phyloP scores from a whole-genome alignment of 208 protist species.

The Leishmania lainsoni region DNA sequence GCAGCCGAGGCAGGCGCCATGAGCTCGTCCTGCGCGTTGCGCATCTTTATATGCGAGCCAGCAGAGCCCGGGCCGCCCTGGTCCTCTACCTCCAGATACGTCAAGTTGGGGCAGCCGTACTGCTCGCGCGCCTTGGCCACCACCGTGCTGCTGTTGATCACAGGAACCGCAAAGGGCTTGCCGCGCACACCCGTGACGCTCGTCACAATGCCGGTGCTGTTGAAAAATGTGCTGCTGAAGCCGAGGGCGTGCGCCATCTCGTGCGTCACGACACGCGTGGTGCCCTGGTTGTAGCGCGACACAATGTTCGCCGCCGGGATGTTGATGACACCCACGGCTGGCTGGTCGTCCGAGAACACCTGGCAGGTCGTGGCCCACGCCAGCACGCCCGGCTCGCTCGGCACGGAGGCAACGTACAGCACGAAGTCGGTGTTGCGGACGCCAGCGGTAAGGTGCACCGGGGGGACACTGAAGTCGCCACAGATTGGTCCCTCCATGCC shows the following conservation, averaged over 20 bases:
- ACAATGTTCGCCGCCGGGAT: constrained; percentile 39
- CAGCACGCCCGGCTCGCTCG: constrained; percentile 2
- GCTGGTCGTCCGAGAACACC: constrained; percentile 12
- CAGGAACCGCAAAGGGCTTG: constrained; percentile 13
- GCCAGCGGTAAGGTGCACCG: constrained; percentile 35
- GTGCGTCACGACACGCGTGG: constrained; percentile 52
- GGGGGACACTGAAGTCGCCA: constrained; percentile 13
- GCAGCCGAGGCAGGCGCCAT: constrained; percentile 51
- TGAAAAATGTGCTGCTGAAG: constrained; percentile 35
- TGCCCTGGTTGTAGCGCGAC: neutral
- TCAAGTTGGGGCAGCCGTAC: constrained; percentile 62
- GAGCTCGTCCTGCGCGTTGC: constrained; percentile 74
- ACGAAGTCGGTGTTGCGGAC: constrained; percentile 59
- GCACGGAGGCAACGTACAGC: constrained; percentile 63
- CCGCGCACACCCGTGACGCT: constrained; percentile 19
- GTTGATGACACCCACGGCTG: constrained; percentile 55
- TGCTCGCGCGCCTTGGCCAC: constrained; percentile 62
- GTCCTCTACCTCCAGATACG: constrained; percentile 83
- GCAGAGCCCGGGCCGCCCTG: constrained; percentile 22
- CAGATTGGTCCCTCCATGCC: constrained; percentile 5
- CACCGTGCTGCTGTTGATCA: constrained; percentile 37
- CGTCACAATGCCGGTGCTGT: neutral
- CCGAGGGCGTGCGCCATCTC: constrained; percentile 88
- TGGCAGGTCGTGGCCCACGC: constrained; percentile 59
- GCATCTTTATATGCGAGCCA: constrained; percentile 76